Conservation (phyloP, 2,329 filamentous ascomycete species). For the Lecanoromycetidae sp. region DNA sequence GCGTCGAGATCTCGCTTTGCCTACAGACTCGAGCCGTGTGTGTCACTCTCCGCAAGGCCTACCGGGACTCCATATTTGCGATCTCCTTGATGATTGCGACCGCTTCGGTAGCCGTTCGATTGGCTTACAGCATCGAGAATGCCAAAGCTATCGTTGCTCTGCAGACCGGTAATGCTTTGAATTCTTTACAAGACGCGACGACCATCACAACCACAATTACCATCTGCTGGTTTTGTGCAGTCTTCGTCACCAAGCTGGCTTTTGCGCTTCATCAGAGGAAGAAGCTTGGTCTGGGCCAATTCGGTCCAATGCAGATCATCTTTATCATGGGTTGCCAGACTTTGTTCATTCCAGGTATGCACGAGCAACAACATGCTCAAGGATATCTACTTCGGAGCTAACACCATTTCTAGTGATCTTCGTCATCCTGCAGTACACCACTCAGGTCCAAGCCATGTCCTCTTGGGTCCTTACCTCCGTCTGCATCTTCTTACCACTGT, state of each 20-base stretch:
- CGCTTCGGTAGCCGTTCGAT: conserved; percentile 41
- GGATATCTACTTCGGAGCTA: not conserved
- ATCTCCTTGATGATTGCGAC: conserved; percentile 39
- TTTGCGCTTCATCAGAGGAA: conserved; percentile 44
- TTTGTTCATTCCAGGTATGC: conserved; percentile 50
- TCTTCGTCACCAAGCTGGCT: conserved; percentile 51
- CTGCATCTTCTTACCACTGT: conserved; percentile 52
- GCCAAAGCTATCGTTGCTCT: conserved; percentile 29
- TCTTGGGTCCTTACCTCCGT: conserved; percentile 46
- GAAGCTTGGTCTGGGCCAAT: conserved; percentile 46
- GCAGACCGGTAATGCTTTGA: conserved; percentile 22
- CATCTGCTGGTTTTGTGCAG: conserved; percentile 50
- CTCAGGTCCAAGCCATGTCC: conserved; percentile 40
- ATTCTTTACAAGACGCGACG: conserved; percentile 33
- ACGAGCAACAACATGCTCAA: not conserved
- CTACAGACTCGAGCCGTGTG: conserved; percentile 54
- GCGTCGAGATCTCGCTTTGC: conserved; percentile 47
- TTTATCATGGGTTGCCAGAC: conserved; percentile 58
- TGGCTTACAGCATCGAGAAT: conserved; percentile 41
- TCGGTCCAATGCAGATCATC: conserved; percentile 54
- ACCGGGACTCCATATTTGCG: conserved; percentile 35
- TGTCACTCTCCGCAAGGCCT: conserved; percentile 34
- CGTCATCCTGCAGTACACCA: conserved; percentile 44
- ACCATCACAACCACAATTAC: conserved; percentile 43
- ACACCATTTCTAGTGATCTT: conserved; percentile 42